Evolutionary conservation across 1,284 basidiomycete genomes (phyloP).

Genomic region (Rhodofomes roseus): DNA sequence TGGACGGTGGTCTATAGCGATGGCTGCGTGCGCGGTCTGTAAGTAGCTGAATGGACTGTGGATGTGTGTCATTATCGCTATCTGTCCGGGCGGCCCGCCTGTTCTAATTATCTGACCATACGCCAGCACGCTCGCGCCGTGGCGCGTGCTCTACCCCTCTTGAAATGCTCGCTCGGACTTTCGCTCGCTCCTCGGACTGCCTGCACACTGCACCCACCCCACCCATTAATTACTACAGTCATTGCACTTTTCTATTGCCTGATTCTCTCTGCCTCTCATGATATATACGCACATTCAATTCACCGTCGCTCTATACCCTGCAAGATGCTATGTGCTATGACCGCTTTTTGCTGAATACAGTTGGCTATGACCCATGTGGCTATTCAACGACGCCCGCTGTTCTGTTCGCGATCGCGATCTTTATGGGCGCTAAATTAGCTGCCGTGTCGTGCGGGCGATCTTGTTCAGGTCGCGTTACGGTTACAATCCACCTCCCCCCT

Average conservation of each 20-base stretch:
- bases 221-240: not conserved
- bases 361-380: not conserved
- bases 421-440: not conserved
- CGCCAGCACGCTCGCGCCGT: not conserved
- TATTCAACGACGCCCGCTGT: not conserved
- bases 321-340: not conserved
- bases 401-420: not conserved
- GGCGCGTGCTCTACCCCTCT: not conserved
- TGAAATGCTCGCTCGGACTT: not conserved
- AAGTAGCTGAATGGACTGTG: conserved; percentile 4
- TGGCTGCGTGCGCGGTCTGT: not conserved
- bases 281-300: not conserved
- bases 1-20: conserved; percentile 74
- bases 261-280: not conserved
- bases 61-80: conserved; percentile 10
- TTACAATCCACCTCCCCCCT: no score
- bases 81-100: conserved; percentile 6
- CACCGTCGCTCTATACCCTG: conserved; percentile 1
- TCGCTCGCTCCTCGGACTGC: conserved; percentile 5
- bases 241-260: not conserved
- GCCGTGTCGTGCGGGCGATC: not conserved
- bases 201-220: not conserved
- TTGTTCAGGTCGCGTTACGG: not conserved
- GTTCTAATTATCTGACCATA: conserved; percentile 6
- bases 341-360: not conserved